Percentiles rank a stretch among this genome's conserved stretches.
Conservation (phyloP, 345 rosid genomes). For the Brassica napus region Da-Ae NC_063440.1:11399501-11400000, state of each 20-base stretch:
- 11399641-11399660: not conserved
- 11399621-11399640: not conserved
- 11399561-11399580: not conserved
- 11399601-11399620: not conserved
- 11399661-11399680: not conserved
- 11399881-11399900: not conserved
- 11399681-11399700: conserved; percentile 49
- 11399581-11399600: not conserved
- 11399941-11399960: conserved; percentile 49
- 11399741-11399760: conserved; percentile 60
- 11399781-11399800: conserved; percentile 22
- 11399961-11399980: conserved; percentile 36
- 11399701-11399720: conserved; percentile 49
- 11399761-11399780: conserved; percentile 50
- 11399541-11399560: not conserved
- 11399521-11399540: not conserved
- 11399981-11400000: conserved; percentile 52
- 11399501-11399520: not conserved
- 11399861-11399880: not conserved
- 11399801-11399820: conserved; percentile 51
- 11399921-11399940: conserved; percentile 41
- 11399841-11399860: not conserved
- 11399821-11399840: not conserved
- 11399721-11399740: conserved; percentile 54
- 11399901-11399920: conserved; percentile 23